Conservation (phyloP, 768 basidiomycete genomes). For the Paxillus involutus region DNA sequence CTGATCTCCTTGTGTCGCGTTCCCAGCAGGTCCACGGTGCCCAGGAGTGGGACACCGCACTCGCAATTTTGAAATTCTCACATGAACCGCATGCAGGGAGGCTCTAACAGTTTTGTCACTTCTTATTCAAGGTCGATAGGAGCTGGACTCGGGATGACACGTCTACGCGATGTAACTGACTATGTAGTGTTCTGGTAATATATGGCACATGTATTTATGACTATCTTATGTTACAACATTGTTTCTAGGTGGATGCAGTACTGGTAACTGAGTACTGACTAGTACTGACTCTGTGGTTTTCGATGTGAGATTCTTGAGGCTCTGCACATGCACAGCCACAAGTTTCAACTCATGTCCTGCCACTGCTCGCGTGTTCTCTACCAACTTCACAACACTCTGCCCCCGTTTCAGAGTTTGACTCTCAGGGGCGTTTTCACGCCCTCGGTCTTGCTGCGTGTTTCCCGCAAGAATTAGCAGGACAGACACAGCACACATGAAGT, state of each 20-base stretch:
- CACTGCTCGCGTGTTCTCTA: no score
- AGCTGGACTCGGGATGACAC: slow-evolving; percentile 12
- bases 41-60: slow-evolving; percentile 32
- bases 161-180: background rate
- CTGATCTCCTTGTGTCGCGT: slow-evolving; percentile 7
- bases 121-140: background rate
- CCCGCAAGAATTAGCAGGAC: background rate
- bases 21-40: slow-evolving; percentile 7
- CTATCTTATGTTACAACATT: no score
- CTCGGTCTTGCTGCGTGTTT: background rate
- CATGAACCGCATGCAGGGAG: slow-evolving; percentile 3
- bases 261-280: no score
- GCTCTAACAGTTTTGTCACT: background rate
- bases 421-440: background rate
- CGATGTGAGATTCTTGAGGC: no score
- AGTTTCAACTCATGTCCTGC: no score
- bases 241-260: no score
- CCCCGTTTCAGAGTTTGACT: no score
- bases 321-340: no score
- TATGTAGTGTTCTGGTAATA: background rate
- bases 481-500: slow-evolving; percentile 16
- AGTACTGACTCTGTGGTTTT: no score
- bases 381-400: no score
- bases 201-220: no score
- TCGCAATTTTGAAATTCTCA: slow-evolving; percentile 23